These are phyloP conservation scores for Ogataea zsoltii DNA, from an alignment of 805 yeast genomes.

Conservation along the genomic window DNA sequence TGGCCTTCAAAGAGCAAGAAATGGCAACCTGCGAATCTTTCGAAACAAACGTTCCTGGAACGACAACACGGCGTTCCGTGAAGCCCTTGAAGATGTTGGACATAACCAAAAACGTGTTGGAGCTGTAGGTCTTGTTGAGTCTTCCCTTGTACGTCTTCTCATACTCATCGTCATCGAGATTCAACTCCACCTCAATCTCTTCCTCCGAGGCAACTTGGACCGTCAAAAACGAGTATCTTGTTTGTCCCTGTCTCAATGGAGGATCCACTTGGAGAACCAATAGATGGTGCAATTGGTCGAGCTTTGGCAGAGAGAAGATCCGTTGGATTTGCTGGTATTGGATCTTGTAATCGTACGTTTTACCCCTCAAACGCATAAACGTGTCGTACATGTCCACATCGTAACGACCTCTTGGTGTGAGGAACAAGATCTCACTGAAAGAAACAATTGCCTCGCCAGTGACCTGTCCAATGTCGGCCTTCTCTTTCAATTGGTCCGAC, in stretches of 20 bases:
- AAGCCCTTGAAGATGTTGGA: conserved; percentile 88
- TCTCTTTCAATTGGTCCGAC: conserved; percentile 87
- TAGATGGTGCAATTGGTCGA: conserved; percentile 89
- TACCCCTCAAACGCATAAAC: conserved; percentile 90
- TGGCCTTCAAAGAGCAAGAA: conserved; percentile 89
- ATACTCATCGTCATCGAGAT: conserved; percentile 80
- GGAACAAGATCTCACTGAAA: conserved; percentile 84
- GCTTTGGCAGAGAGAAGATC: conserved; percentile 88
- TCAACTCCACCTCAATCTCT: conserved; percentile 86
- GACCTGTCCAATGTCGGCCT: conserved; percentile 91
- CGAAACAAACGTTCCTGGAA: conserved; percentile 80
- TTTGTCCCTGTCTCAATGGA: conserved; percentile 97
- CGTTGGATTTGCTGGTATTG: conserved; percentile 89
- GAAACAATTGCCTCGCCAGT: conserved; percentile 95
- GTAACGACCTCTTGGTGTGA: conserved; percentile 98
- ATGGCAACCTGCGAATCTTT: conserved; percentile 82
- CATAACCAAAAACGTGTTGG: conserved; percentile 82
- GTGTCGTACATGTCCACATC: conserved; percentile 91
- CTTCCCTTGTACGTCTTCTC: conserved; percentile 72
- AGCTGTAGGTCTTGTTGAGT: conserved; percentile 67
- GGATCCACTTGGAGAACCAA: conserved; percentile 92
- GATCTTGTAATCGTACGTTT: conserved; percentile 94
- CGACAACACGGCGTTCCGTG: conserved; percentile 79
- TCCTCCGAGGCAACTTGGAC: conserved; percentile 89
- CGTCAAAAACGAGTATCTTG: conserved; percentile 89